Conservation (phyloP, 2,329 filamentous ascomycete genomes). For the Cordyceps cicadae region DNA sequence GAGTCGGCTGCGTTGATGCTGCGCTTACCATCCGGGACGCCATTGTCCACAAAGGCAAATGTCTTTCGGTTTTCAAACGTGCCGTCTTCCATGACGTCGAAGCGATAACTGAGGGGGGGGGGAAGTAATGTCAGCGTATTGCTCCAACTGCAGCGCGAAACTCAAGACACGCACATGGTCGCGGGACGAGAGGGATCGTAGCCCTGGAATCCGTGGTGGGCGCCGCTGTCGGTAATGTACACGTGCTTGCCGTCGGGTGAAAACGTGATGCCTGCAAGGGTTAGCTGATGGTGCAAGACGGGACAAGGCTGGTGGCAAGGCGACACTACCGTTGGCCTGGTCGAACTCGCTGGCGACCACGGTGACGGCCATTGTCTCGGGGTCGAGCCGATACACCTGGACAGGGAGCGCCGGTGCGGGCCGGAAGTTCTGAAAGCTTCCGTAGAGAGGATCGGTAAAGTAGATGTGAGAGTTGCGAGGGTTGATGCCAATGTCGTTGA, state of each 20-base stretch:
- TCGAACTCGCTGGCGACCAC: constrained; percentile 51
- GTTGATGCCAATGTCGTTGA: constrained; percentile 50
- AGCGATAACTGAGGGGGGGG: constrained; percentile 33
- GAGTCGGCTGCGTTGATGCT: background rate
- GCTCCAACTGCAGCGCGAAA: background rate
- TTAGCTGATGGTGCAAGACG: background rate
- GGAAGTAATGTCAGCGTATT: background rate
- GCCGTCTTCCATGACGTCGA: constrained; percentile 35
- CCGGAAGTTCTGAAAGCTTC: constrained; percentile 49
- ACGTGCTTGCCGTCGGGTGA: constrained; percentile 42
- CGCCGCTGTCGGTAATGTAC: constrained; percentile 51
- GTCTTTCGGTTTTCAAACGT: constrained; percentile 40
- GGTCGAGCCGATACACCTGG: constrained; percentile 51
- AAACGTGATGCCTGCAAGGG: constrained; percentile 40
- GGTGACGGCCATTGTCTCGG: constrained; percentile 39
- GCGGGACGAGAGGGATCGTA: constrained; percentile 32
- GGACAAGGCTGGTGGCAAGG: rapidly evolving
- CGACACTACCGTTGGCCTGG: constrained; percentile 41
- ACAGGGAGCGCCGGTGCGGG: constrained; percentile 43
- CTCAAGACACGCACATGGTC: constrained; percentile 34
- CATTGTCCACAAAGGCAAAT: constrained; percentile 47
- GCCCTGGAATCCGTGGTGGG: constrained; percentile 36
- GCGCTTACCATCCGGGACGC: constrained; percentile 48
- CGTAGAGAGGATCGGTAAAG: constrained; percentile 56
- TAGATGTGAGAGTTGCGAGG: constrained; percentile 50